These are phyloP conservation scores for Fusarium scirpi DNA, from an alignment of 2,329 filamentous ascomycete species.

Conservation along the genomic window DNA sequence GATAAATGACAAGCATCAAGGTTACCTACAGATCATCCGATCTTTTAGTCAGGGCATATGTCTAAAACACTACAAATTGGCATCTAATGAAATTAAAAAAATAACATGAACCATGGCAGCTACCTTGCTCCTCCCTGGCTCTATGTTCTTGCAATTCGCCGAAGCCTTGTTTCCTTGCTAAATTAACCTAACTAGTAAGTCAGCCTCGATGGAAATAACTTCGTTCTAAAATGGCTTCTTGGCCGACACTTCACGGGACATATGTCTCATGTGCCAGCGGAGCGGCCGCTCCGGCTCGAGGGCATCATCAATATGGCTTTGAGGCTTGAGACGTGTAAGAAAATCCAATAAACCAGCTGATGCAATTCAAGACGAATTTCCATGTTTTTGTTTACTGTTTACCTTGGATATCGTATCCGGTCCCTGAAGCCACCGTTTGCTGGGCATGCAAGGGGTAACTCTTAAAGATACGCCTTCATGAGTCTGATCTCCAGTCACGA, in stretches of 20 bases:
- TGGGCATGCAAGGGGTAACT: neutral
- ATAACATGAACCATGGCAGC: neutral
- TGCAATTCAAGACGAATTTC: constrained; percentile 19
- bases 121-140: neutral
- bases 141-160: neutral
- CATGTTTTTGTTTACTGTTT: neutral
- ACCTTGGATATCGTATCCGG: neutral
- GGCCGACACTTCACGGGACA: constrained; percentile 14
- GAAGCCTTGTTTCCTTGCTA: neutral
- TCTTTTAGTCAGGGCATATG: neutral
- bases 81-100: neutral
- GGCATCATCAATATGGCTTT: neutral
- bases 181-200: neutral
- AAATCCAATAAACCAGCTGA: constrained; percentile 3
- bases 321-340: neutral
- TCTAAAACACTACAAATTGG: neutral
- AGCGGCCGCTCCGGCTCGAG: constrained; percentile 19
- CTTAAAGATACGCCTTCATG: neutral
- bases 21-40: neutral
- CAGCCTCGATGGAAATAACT: neutral
- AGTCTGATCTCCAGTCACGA: neutral
- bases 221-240: neutral
- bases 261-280: constrained; percentile 20
- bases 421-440: constrained; percentile 2
- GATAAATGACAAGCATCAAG: neutral